These are phyloP conservation scores for Podila epicladia DNA, from an alignment of 192 early-diverging fungal genomes.

Conservation along the genomic window DNA sequence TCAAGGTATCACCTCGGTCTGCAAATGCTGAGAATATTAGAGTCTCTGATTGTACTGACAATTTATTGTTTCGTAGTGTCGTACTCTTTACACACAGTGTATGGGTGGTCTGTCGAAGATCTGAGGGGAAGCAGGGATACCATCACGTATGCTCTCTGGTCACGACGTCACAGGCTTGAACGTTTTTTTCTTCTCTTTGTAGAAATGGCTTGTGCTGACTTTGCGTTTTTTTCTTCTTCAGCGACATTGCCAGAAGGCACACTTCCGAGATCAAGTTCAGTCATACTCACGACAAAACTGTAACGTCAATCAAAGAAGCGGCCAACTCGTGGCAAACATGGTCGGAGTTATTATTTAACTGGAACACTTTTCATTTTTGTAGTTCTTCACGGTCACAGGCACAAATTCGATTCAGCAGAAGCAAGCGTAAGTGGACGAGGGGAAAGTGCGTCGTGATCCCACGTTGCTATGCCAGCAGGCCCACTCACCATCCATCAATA, in stretches of 20 bases:
- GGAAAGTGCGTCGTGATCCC: neutral
- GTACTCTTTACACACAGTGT: conserved; percentile 23
- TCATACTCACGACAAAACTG: neutral
- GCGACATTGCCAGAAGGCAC: conserved; percentile 20
- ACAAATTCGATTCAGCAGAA: conserved; percentile 10
- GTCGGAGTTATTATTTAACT: neutral
- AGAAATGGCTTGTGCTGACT: neutral
- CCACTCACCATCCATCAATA: neutral
- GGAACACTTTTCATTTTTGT: neutral
- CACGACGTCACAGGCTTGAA: neutral
- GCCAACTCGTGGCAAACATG: neutral
- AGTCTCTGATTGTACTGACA: no score
- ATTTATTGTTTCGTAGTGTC: neutral
- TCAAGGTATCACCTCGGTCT: no score
- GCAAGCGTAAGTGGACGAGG: conserved; percentile 13
- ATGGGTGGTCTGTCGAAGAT: conserved; percentile 16
- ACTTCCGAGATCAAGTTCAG: conserved; percentile 31
- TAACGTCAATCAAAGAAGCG: neutral
- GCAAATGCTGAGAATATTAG: no score
- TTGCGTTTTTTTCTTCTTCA: neutral
- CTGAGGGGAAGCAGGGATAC: conserved; percentile 8
- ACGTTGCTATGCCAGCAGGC: no score
- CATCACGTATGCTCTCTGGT: conserved; percentile 9
- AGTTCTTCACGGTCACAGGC: conserved; percentile 24
- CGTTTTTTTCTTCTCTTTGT: neutral